Evolutionary conservation across 306 rosid genomes (phyloP).

Genomic region (Prosopis cineraria): DNA sequence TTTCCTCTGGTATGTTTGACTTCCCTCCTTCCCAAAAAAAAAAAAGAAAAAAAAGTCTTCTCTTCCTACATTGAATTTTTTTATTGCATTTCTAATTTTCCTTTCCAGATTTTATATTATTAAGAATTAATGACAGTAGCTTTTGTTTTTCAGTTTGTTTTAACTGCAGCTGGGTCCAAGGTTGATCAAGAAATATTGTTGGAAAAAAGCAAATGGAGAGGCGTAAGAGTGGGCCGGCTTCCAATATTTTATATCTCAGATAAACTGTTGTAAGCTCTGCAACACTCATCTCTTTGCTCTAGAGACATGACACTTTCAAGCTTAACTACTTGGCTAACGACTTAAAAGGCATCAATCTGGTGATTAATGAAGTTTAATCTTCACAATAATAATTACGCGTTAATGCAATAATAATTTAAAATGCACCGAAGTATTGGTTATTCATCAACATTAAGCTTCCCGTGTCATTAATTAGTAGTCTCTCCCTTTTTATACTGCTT

Average conservation of each 20-base stretch:
- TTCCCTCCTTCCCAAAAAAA: not conserved
- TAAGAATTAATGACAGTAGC: slow-evolving; percentile 9
- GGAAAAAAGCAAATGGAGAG: slow-evolving; percentile 62
- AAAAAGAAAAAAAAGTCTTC: not conserved
- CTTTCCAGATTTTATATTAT: slow-evolving; percentile 18
- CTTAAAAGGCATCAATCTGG: slow-evolving; percentile 17
- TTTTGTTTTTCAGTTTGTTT: slow-evolving; percentile 76
- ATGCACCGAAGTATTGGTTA: slow-evolving; percentile 2
- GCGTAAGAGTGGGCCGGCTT: slow-evolving; percentile 66
- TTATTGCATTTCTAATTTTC: slow-evolving; percentile 3
- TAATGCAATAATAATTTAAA: slow-evolving; percentile 22
- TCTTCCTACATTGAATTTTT: slow-evolving; percentile 3
- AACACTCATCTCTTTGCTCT: slow-evolving; percentile 30
- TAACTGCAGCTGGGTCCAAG: slow-evolving; percentile 77
- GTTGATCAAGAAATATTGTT: slow-evolving; percentile 78
- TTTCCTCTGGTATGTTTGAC: slow-evolving; percentile 68
- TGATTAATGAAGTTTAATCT: not conserved
- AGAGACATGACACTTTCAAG: slow-evolving; percentile 18
- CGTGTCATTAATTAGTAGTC: not conserved
- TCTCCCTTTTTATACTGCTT: slow-evolving; percentile 18
- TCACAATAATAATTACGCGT: not conserved
- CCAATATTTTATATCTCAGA: slow-evolving; percentile 78
- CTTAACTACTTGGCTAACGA: slow-evolving; percentile 23
- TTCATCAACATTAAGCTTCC: slow-evolving; percentile 12
- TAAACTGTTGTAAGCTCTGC: slow-evolving; percentile 72